phyloP scores from a whole-genome alignment of 805 yeast genomes.

The Metschnikowia corniflorae region DNA sequence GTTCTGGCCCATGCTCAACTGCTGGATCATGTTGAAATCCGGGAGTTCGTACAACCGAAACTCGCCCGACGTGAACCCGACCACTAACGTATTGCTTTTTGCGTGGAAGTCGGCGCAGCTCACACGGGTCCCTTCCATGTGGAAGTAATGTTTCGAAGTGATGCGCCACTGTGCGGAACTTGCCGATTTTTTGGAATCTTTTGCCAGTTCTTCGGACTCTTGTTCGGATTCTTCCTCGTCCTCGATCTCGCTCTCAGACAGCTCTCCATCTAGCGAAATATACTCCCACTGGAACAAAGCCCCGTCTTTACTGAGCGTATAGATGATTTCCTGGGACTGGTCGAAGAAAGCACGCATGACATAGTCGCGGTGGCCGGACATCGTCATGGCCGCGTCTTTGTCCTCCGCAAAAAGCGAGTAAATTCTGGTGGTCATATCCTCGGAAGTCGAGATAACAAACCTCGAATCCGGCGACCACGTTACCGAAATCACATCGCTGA shows the following conservation, averaged over 20 bases:
- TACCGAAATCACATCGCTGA: slow-evolving; percentile 69
- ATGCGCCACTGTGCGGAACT: slow-evolving; percentile 62
- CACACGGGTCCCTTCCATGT: slow-evolving; percentile 60
- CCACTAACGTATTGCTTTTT: slow-evolving; percentile 64
- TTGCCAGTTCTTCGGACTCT: slow-evolving; percentile 24
- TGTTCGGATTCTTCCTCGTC: slow-evolving; percentile 27
- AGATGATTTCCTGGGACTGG: slow-evolving; percentile 82
- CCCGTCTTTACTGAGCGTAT: slow-evolving; percentile 91
- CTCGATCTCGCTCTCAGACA: slow-evolving; percentile 35
- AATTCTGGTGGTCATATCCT: slow-evolving; percentile 84
- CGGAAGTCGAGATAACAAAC: slow-evolving; percentile 79
- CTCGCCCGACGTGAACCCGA: slow-evolving; percentile 87
- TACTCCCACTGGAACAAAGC: slow-evolving; percentile 93
- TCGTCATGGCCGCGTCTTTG: slow-evolving; percentile 70
- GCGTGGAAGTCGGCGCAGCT: slow-evolving; percentile 84
- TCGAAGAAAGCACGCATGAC: slow-evolving; percentile 86
- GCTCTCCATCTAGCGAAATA: slow-evolving; percentile 45
- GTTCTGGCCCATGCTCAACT: slow-evolving; percentile 86
- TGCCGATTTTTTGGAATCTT: slow-evolving; percentile 1
- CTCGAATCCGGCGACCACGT: slow-evolving; percentile 92
- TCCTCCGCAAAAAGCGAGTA: slow-evolving; percentile 71
- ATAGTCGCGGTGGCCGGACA: slow-evolving; percentile 90
- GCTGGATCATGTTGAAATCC: slow-evolving; percentile 74
- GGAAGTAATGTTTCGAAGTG: slow-evolving; percentile 69
- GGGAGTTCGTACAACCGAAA: slow-evolving; percentile 90